These are phyloP conservation scores for Alternaria sp. DNA, from an alignment of 2,329 filamentous ascomycete species.

Conservation along the genomic window DNA sequence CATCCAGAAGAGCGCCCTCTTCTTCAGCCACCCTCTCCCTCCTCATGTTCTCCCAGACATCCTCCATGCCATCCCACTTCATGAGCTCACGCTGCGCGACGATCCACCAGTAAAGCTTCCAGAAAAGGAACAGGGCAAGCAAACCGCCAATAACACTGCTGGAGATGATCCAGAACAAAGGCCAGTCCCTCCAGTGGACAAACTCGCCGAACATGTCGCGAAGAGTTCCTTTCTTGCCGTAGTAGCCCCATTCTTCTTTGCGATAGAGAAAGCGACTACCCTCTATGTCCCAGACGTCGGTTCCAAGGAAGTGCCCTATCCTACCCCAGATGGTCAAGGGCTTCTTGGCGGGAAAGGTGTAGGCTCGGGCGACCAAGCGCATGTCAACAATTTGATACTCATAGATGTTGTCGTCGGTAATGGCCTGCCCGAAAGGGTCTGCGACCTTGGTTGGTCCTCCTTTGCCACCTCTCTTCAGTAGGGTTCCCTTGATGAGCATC, in stretches of 20 bases:
- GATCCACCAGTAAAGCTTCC: conserved; percentile 29
- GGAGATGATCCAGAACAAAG: conserved; percentile 32
- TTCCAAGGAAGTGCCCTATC: conserved; percentile 39
- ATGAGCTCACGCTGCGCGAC: conserved; percentile 40
- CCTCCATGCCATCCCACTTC: conserved; percentile 46
- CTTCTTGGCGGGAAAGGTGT: conserved; percentile 24
- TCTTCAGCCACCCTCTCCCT: conserved; percentile 32
- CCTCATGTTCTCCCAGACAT: conserved; percentile 42
- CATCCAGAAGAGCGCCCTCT: conserved; percentile 31
- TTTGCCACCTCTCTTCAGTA: conserved; percentile 10
- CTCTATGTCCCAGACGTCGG: conserved; percentile 33
- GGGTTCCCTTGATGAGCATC: conserved; percentile 36
- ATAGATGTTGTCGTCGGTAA: conserved; percentile 28
- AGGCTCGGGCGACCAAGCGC: conserved; percentile 31
- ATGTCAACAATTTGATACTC: conserved; percentile 37
- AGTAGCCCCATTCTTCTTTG: conserved; percentile 39
- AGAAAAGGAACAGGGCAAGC: conserved; percentile 28
- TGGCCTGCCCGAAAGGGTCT: conserved; percentile 28
- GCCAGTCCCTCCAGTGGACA: conserved; percentile 37
- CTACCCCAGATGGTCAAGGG: conserved; percentile 25
- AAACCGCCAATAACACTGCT: conserved; percentile 26
- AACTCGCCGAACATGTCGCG: conserved; percentile 36
- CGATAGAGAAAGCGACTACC: conserved; percentile 39
- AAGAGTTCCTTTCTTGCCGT: conserved; percentile 43
- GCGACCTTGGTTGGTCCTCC: conserved; percentile 19